These are phyloP conservation scores for Cyanidium caldarium DNA, from an alignment of 23 red algal species.

Conservation along the genomic window DNA sequence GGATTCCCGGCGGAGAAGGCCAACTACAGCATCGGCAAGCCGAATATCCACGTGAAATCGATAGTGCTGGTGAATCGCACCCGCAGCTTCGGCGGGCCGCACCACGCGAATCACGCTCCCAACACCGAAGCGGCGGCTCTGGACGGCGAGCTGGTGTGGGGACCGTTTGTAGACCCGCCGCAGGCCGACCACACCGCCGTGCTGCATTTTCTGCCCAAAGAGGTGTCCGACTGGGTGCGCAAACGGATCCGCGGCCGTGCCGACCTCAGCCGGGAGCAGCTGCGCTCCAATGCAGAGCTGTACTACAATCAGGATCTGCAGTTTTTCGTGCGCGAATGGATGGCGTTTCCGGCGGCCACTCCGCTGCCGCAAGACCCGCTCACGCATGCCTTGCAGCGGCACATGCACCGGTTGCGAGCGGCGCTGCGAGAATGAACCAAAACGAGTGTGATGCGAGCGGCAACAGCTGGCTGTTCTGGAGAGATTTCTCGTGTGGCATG, in stretches of 20 bases:
- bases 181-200: neutral
- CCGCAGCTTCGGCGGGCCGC: neutral
- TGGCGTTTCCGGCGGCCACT: neutral
- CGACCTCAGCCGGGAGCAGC: neutral
- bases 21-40: neutral
- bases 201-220: neutral
- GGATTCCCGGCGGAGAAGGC: neutral
- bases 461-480: too few relatives aligned
- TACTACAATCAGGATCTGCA: neutral
- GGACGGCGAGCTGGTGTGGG: neutral
- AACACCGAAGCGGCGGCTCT: neutral
- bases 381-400: neutral
- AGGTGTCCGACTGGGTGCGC: neutral
- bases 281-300: neutral
- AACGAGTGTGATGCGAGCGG: too few relatives aligned
- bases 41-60: constrained; percentile 1
- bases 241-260: constrained; percentile 2
- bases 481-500: too few relatives aligned
- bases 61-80: neutral
- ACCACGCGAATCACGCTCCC: neutral
- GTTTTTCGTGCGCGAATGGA: neutral
- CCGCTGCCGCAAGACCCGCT: neutral
- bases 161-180: neutral
- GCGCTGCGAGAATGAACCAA: too few relatives aligned
- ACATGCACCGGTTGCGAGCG: too few relatives aligned